Base-by-base conservation (phyloP, 2,329 filamentous ascomycete genomes). In the Penicillium nordicum region DNA sequence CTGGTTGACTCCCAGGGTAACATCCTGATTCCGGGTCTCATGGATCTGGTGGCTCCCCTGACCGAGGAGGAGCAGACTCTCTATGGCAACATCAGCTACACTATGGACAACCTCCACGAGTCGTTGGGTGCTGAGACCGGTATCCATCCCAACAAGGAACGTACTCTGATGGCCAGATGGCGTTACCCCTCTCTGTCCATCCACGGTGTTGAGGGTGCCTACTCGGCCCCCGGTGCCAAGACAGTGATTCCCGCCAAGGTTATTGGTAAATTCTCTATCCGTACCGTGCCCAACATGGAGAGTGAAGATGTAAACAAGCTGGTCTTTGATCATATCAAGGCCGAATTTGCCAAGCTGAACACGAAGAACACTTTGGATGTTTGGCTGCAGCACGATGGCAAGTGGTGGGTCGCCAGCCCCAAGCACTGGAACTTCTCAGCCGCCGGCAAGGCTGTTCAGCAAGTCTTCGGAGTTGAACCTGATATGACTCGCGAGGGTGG, bases 351-450 rank as follows among this genome's bases (percentile, higher is more conserved):
- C 67, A 91, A 92, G 77, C 83, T 97, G 34, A 84, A 85, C 63
- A 94, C 88, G 77, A 99, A 99, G 83, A 99, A 99, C 81, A 92
- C 82, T 16, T 76, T 96, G 71, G 89, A 90, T 68, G 87, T 92
- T 51, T 86, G 82, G 71, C 82, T 92, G 57, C 87, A 93, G 77
- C 94, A 99, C 80, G 88, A 87, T 57, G 94, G 94, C 66, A 97
- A 97, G 79, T 99, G 94, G 94, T 99, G 94, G 94, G 92, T 96
- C 46, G 92, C 95, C 45, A 92, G 89, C 71, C 93, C 94, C 30
- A 94, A 96, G 79, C 93, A 99, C 83, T 97, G 94, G 92, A 99
- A 99, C 83, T 99, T 97, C 79, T 84, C 86, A 30, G 93, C 93
- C 27, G 94, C 94, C 14, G 86, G 88, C 71, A 97, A 96, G 83